Percentiles rank a stretch among this genome's conserved stretches.
Conservation (phyloP, 2,329 filamentous ascomycete species). For the Sporothrix globosa region DNA sequence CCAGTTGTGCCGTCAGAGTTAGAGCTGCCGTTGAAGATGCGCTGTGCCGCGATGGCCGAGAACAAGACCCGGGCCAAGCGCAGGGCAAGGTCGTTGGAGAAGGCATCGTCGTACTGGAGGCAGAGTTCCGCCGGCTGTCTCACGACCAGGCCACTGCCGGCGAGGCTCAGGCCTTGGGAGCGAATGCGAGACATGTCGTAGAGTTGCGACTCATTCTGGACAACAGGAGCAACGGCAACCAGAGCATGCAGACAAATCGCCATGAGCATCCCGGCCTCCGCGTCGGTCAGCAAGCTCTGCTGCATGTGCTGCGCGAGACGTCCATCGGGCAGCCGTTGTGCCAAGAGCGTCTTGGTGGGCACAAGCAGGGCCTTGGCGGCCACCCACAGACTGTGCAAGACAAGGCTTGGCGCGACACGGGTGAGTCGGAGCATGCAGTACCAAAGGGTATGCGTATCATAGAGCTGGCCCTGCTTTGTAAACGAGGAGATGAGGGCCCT, state of each 20-base stretch:
- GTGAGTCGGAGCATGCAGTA: constrained; percentile 65
- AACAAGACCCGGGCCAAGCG: constrained; percentile 63
- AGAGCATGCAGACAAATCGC: constrained; percentile 66
- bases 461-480: constrained; percentile 53
- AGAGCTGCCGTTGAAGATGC: constrained; percentile 54
- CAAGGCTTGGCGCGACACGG: constrained; percentile 58
- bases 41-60: constrained; percentile 57
- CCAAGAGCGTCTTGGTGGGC: constrained; percentile 53
- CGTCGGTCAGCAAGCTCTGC: constrained; percentile 48
- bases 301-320: constrained; percentile 45
- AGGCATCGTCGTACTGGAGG: constrained; percentile 65
- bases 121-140: constrained; percentile 55
- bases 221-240: constrained; percentile 59
- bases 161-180: constrained; percentile 56
- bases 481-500: constrained; percentile 61
- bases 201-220: constrained; percentile 53
- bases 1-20: background rate
- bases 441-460: constrained; percentile 65
- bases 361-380: constrained; percentile 61
- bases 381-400: constrained; percentile 68
- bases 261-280: constrained; percentile 57
- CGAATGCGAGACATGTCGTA: constrained; percentile 65
- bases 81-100: constrained; percentile 63
- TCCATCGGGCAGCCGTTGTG: constrained; percentile 46
- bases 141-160: constrained; percentile 51